Conservation (phyloP, 2,329 filamentous ascomycete genomes). For the Nigrograna mackinnonii region DNA sequence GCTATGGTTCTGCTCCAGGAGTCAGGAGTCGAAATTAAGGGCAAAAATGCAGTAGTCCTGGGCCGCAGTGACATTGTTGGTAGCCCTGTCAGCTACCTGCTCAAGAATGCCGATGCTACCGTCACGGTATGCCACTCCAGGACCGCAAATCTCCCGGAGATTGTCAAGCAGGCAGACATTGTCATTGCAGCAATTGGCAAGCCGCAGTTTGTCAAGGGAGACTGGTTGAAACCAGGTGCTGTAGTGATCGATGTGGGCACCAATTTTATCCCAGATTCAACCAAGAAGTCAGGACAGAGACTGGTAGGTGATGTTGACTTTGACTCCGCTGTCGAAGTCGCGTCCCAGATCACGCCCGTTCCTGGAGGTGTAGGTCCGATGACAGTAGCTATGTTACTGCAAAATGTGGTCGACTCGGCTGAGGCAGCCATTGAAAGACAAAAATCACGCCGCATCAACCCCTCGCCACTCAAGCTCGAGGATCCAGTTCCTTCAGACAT, state of each 20-base stretch:
- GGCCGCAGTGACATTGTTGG: constrained; percentile 97
- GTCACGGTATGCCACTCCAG: constrained; percentile 95
- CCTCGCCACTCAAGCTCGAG: constrained; percentile 80
- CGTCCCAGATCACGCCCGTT: constrained; percentile 92
- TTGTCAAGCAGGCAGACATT: constrained; percentile 84
- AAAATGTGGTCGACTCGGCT: constrained; percentile 90
- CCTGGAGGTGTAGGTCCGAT: constrained; percentile 97
- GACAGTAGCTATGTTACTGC: constrained; percentile 97
- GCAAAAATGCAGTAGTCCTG: constrained; percentile 93
- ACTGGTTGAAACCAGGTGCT: constrained; percentile 93
- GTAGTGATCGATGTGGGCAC: constrained; percentile 98
- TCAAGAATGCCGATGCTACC: constrained; percentile 94
- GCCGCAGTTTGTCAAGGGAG: constrained; percentile 85
- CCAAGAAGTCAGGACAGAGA: constrained; percentile 89
- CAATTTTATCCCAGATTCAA: constrained; percentile 87
- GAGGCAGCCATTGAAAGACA: constrained; percentile 80
- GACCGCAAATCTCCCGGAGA: constrained; percentile 71
- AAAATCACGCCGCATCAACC: constrained; percentile 76
- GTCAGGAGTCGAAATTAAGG: constrained; percentile 78
- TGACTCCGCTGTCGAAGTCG: constrained; percentile 80
- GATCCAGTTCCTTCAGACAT: constrained; percentile 94
- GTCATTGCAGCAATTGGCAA: constrained; percentile 90
- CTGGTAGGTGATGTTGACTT: constrained; percentile 96
- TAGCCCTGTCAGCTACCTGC: constrained; percentile 91
- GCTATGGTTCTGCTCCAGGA: constrained; percentile 91